These are phyloP conservation scores for Escovopsis sp. DNA, from an alignment of 2,329 filamentous ascomycete genomes.

Conservation along the genomic window DNA sequence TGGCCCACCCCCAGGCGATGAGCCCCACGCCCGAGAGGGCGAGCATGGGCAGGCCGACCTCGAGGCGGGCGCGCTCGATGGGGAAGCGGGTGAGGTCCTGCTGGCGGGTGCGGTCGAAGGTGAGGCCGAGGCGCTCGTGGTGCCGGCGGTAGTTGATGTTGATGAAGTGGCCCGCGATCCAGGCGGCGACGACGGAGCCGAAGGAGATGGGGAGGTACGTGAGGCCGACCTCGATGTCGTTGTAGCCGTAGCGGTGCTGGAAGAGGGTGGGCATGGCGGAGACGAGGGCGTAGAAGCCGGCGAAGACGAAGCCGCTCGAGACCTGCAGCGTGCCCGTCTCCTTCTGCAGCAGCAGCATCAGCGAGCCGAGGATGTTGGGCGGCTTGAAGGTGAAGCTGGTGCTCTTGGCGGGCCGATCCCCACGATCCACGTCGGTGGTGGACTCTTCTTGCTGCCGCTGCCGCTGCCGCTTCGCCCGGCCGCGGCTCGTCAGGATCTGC, in stretches of 20 bases:
- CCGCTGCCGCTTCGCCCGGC: conserved; percentile 2
- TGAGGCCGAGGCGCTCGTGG: conserved; percentile 35
- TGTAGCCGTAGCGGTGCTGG: conserved; percentile 40
- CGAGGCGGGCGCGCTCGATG: conserved; percentile 34
- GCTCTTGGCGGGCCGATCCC: conserved; percentile 6
- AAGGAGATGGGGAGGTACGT: conserved; percentile 36
- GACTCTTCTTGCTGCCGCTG: background rate
- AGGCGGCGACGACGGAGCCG: conserved; percentile 31
- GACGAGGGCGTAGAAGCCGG: conserved; percentile 33
- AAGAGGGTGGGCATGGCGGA: conserved; percentile 29
- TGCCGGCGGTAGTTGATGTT: conserved; percentile 55
- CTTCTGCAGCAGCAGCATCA: conserved; percentile 25
- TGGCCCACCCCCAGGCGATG: conserved; percentile 36
- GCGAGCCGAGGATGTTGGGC: conserved; percentile 25
- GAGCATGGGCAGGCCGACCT: conserved; percentile 34
- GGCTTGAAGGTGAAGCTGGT: conserved; percentile 19
- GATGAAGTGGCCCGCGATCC: conserved; percentile 36
- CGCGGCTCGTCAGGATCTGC: conserved; percentile 14
- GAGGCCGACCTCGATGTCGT: conserved; percentile 37
- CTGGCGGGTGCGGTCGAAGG: conserved; percentile 36
- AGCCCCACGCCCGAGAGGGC: conserved; percentile 31
- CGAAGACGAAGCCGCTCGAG: conserved; percentile 29
- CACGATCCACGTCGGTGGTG: background rate
- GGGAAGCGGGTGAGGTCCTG: conserved; percentile 33
- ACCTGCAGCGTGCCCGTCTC: conserved; percentile 29